A percentile compares a stretch with the other conserved stretches of the same genome.
phyloP scores from a whole-genome alignment of 2,329 filamentous ascomycete species.

The Fusarium globosum region DNA sequence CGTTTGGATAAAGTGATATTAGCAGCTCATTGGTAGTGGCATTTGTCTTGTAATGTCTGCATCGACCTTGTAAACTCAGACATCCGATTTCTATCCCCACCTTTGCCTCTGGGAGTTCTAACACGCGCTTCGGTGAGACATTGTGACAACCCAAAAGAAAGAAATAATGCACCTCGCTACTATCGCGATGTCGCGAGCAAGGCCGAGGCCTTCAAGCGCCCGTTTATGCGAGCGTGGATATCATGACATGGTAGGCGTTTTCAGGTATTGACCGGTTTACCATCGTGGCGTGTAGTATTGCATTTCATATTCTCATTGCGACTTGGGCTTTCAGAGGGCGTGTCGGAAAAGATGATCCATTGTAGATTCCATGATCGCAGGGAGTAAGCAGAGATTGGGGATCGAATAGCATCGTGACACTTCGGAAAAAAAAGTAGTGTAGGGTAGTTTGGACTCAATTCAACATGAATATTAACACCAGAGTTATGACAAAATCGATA shows the following conservation, averaged over 20 bases:
- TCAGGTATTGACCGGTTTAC: neutral
- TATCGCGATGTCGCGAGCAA: neutral
- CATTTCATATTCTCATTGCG: neutral
- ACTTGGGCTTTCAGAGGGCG: neutral
- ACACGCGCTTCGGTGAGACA: conserved; percentile 6
- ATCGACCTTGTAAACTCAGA: neutral
- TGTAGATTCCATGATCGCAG: conserved; percentile 11
- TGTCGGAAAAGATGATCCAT: neutral
- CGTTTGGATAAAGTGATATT: too few species aligned
- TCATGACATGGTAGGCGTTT: neutral
- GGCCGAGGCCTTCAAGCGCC: neutral
- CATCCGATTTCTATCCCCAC: neutral
- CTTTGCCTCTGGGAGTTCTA: neutral
- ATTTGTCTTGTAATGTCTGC: neutral
- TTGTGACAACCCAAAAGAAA: neutral
- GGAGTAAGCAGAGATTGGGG: neutral
- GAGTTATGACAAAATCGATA: neutral
- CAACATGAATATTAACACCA: neutral
- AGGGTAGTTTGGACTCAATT: conserved; percentile 7
- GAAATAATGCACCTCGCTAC: neutral
- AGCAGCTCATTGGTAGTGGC: neutral
- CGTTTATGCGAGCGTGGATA: neutral
- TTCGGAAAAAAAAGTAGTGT: neutral
- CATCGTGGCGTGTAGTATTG: conserved; percentile 15
- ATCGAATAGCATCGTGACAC: conserved; percentile 12